Evolutionary conservation across 805 yeast genomes (phyloP).

Genomic region (Candida nitratophila): DNA sequence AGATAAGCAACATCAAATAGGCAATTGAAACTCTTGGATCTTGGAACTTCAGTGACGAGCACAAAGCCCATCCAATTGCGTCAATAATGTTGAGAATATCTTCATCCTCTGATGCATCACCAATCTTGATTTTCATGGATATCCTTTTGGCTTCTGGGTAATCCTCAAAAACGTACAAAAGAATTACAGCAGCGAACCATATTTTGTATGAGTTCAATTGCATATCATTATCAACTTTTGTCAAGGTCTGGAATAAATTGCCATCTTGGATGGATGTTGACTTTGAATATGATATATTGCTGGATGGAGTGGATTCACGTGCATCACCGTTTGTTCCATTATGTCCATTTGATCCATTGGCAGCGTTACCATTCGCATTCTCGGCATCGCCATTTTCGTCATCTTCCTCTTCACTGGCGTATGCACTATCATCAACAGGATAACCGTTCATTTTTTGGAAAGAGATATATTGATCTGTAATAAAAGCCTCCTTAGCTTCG

Average conservation of each 20-base stretch:
- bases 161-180: slow-evolving; percentile 57
- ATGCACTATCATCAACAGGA: slow-evolving; percentile 8
- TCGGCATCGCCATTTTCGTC: not conserved
- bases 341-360: not conserved
- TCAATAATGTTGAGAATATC: slow-evolving; percentile 66
- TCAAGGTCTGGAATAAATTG: slow-evolving; percentile 62
- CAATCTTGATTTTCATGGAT: slow-evolving; percentile 46
- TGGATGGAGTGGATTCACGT: not conserved
- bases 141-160: slow-evolving; percentile 39
- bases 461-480: slow-evolving; percentile 55
- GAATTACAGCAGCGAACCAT: slow-evolving; percentile 73
- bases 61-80: slow-evolving; percentile 67
- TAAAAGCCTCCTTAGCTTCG: slow-evolving; percentile 53
- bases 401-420: slow-evolving; percentile 2
- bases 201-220: slow-evolving; percentile 78
- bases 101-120: slow-evolving; percentile 56
- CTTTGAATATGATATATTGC: not conserved
- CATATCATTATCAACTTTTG: slow-evolving; percentile 68
- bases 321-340: slow-evolving; percentile 3
- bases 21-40: slow-evolving; percentile 78
- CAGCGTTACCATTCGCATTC: not conserved
- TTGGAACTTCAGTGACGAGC: slow-evolving; percentile 48
- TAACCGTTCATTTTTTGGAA: slow-evolving; percentile 27
- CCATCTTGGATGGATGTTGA: slow-evolving; percentile 30
- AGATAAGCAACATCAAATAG: slow-evolving; percentile 63